Conservation (phyloP, 2,329 filamentous ascomycete genomes). For the Aaosphaeria pasadenensis region DNA sequence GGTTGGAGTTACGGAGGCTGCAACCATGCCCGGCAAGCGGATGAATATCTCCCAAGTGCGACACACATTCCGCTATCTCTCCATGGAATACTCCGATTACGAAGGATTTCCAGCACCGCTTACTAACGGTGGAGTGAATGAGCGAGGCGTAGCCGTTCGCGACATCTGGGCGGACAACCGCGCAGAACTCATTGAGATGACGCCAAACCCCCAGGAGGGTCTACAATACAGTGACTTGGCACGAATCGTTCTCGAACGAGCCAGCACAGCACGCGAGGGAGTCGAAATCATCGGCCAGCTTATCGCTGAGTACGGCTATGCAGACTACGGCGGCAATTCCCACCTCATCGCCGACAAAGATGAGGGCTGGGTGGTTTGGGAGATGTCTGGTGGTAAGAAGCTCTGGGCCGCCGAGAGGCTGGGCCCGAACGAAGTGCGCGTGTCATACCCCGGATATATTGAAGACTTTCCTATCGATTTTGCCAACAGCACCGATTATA, state of each 20-base stretch:
- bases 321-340: slow-evolving; percentile 44
- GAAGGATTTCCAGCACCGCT: slow-evolving; percentile 44
- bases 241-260: slow-evolving; percentile 41
- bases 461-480: slow-evolving; percentile 35
- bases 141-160: slow-evolving; percentile 41
- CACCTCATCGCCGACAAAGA: slow-evolving; percentile 42
- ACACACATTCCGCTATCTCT: slow-evolving; percentile 34
- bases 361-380: slow-evolving; percentile 36
- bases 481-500: slow-evolving; percentile 25
- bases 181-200: slow-evolving; percentile 40
- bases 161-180: slow-evolving; percentile 44
- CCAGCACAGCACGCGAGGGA: slow-evolving; percentile 40
- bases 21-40: slow-evolving; percentile 33
- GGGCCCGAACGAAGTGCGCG: slow-evolving; percentile 26
- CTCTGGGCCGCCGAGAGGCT: slow-evolving; percentile 37
- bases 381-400: slow-evolving; percentile 32
- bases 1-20: slow-evolving; percentile 42
- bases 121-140: slow-evolving; percentile 45
- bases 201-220: slow-evolving; percentile 40
- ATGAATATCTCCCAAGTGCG: slow-evolving; percentile 33
- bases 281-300: slow-evolving; percentile 42
- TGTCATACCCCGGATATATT: slow-evolving; percentile 36
- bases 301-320: slow-evolving; percentile 40
- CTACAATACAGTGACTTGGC: slow-evolving; percentile 44
- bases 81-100: slow-evolving; percentile 39